These are phyloP conservation scores for Penicillium silybi DNA, from an alignment of 495 filamentous ascomycete species.

Conservation along the genomic window DNA sequence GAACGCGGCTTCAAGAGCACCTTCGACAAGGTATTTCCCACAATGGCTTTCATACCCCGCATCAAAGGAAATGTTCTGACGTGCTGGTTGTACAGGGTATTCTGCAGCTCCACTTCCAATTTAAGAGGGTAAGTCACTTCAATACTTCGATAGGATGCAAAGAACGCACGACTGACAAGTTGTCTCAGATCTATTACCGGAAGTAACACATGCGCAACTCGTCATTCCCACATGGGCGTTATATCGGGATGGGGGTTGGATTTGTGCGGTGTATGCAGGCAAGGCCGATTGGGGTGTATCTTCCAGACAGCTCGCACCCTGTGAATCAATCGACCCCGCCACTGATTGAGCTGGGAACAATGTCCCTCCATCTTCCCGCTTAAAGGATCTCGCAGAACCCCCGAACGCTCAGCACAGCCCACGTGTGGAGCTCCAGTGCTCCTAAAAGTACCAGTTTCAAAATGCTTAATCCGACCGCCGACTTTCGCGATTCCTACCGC, in stretches of 20 bases:
- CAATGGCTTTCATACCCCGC: constrained; percentile 1
- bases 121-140: constrained; percentile 74
- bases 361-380: constrained; percentile 3
- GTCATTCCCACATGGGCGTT: constrained; percentile 16
- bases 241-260: constrained; percentile 15
- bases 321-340: constrained; percentile 4
- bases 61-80: constrained; percentile 1
- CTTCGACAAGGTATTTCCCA: constrained; percentile 83
- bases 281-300: constrained; percentile 20
- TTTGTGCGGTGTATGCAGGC: constrained; percentile 12
- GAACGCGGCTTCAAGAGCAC: constrained; percentile 94
- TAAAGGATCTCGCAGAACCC: constrained; percentile 10
- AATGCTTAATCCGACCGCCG: constrained; percentile 21
- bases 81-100: constrained; percentile 62
- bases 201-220: constrained; percentile 22
- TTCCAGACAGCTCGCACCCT: constrained; percentile 12
- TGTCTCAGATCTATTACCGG: constrained; percentile 39
- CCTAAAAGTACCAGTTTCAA: not conserved
- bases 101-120: constrained; percentile 95
- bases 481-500: not conserved
- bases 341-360: constrained; percentile 25
- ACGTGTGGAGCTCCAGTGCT: constrained; percentile 6
- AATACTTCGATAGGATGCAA: not conserved
- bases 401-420: constrained; percentile 8
- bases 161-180: constrained; percentile 12